Percentiles rank a stretch among this genome's conserved stretches.
Evolutionary conservation across 2,329 filamentous ascomycete genomes (phyloP).

Genomic region (Pochonia chlamydosporia): DNA sequence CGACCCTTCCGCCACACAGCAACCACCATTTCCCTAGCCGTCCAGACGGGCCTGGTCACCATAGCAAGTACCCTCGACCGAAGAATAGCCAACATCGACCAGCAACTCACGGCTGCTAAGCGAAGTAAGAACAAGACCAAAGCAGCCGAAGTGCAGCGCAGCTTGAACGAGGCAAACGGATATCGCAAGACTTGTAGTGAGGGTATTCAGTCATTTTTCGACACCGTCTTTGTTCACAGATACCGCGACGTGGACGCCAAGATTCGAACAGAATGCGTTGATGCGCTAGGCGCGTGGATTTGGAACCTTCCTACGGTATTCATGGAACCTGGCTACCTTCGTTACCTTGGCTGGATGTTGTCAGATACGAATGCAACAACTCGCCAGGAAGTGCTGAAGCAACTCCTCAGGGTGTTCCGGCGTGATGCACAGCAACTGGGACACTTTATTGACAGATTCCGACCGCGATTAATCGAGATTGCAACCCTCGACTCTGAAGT

Average conservation of each 20-base stretch:
- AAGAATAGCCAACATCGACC: conserved; percentile 67
- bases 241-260: conserved; percentile 90
- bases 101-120: conserved; percentile 73
- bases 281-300: conserved; percentile 86
- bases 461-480: conserved; percentile 84
- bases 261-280: conserved; percentile 83
- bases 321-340: conserved; percentile 82
- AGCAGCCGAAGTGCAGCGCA: conserved; percentile 65
- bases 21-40: conserved; percentile 74
- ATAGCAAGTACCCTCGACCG: conserved; percentile 66
- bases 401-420: conserved; percentile 74
- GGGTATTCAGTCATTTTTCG: conserved; percentile 79
- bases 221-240: conserved; percentile 88
- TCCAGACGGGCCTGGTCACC: conserved; percentile 71
- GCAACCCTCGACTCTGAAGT: conserved; percentile 79
- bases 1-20: conserved; percentile 92
- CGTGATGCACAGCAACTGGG: conserved; percentile 77
- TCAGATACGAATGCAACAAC: conserved; percentile 73
- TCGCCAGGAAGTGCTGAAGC: conserved; percentile 78
- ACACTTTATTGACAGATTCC: conserved; percentile 90
- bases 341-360: conserved; percentile 93
- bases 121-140: conserved; percentile 72
- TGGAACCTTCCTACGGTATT: conserved; percentile 77
- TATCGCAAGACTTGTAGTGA: conserved; percentile 65
- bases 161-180: conserved; percentile 63